These are phyloP conservation scores for Mentha longifolia DNA, from an alignment of 257 asterid species.

Conservation along the genomic window DNA sequence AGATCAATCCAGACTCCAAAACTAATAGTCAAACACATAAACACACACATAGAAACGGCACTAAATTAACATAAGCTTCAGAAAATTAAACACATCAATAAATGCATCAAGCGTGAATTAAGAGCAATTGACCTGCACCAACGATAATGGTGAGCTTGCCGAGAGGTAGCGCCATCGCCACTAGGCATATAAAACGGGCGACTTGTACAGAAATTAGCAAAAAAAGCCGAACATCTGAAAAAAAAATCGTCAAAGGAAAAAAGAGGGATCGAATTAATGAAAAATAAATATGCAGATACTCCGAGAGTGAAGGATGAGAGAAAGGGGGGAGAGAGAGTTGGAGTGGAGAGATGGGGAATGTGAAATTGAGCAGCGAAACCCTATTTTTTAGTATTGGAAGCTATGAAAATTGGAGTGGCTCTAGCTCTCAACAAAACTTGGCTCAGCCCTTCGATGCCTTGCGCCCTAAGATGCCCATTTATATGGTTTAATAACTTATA, in stretches of 20 bases:
- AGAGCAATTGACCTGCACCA: constrained; percentile 73
- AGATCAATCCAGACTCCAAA: not conserved
- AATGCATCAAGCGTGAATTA: constrained; percentile 14
- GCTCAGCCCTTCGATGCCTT: not conserved
- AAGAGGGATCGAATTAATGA: not conserved
- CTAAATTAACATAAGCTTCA: not conserved
- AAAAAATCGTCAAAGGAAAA: too few relatives aligned
- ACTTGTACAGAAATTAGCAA: constrained; percentile 26
- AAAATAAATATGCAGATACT: not conserved
- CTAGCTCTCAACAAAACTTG: not conserved
- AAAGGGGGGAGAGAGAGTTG: not conserved
- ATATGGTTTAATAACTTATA: not conserved
- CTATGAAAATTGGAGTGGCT: constrained; percentile 15
- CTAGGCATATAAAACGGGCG: constrained; percentile 24
- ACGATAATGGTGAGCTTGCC: constrained; percentile 83
- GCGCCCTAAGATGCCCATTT: not conserved
- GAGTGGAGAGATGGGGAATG: constrained; percentile 10
- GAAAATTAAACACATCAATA: not conserved
- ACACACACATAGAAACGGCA: not conserved
- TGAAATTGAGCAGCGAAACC: constrained; percentile 35
- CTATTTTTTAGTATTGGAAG: constrained; percentile 31
- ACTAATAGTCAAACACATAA: not conserved
- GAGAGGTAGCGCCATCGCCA: constrained; percentile 78
- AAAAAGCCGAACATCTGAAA: constrained; percentile 12
- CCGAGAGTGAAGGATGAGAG: not conserved